Conservation (phyloP, 805 yeast species). For the Candida krabiensis region DNA sequence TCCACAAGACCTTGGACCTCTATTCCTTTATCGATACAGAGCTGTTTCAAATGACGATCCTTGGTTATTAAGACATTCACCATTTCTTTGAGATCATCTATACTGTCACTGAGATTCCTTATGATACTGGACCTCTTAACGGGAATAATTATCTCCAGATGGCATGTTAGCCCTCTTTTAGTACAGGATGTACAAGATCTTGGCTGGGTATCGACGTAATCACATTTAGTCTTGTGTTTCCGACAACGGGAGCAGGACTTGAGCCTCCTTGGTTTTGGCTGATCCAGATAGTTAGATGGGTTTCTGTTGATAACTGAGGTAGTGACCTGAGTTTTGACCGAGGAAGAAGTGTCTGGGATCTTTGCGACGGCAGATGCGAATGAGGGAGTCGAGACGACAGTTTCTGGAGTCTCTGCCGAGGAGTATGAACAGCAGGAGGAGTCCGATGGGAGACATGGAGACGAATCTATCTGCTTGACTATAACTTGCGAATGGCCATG, state of each 20-base stretch:
- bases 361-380: not conserved
- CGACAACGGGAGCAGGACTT: constrained; percentile 67
- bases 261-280: constrained; percentile 41
- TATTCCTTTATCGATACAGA: constrained; percentile 29
- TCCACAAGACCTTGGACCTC: constrained; percentile 32
- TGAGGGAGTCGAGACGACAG: not conserved
- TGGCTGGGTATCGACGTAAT: constrained; percentile 52
- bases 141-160: constrained; percentile 54
- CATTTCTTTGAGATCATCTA: constrained; percentile 29
- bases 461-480: not conserved
- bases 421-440: not conserved
- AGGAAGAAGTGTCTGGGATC: constrained; percentile 1
- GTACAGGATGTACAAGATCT: constrained; percentile 57
- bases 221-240: constrained; percentile 66
- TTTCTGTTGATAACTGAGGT: constrained; percentile 22
- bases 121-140: constrained; percentile 47
- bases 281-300: constrained; percentile 21
- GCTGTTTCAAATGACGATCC: constrained; percentile 24
- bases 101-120: constrained; percentile 33
- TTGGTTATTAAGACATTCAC: constrained; percentile 30
- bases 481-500: too few species aligned
- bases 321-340: constrained; percentile 12
- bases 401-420: constrained; percentile 1
- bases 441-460: not conserved
- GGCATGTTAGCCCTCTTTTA: constrained; percentile 51